These are phyloP conservation scores for Coccinonectria pachysandricola DNA, from an alignment of 2,329 filamentous ascomycete species.

Conservation along the genomic window DNA sequence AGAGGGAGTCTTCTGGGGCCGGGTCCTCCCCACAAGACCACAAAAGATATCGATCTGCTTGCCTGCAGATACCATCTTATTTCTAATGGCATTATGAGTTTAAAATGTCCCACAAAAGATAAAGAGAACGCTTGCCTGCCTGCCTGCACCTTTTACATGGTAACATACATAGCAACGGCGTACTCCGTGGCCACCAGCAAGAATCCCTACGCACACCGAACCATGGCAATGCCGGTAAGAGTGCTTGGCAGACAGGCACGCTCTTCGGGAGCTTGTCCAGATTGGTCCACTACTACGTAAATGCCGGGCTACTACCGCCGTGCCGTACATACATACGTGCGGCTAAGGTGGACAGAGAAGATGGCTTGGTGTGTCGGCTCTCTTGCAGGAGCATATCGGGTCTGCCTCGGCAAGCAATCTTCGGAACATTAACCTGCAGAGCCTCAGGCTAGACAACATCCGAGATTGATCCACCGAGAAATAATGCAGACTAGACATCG, in stretches of 20 bases:
- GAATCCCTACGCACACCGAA: not conserved
- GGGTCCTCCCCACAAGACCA: not conserved
- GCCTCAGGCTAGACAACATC: too few species aligned
- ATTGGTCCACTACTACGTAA: not conserved
- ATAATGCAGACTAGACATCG: too few species aligned
- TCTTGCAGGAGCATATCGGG: too few species aligned
- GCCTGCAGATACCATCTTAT: constrained; percentile 8
- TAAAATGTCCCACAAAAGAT: constrained; percentile 3
- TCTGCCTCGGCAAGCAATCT: too few species aligned
- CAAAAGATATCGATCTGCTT: constrained; percentile 4
- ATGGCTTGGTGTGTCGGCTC: too few species aligned
- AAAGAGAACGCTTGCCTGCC: constrained; percentile 6
- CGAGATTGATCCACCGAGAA: too few species aligned
- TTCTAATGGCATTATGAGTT: constrained; percentile 10
- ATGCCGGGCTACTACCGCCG: not conserved
- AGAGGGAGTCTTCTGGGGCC: not conserved
- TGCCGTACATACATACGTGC: too few species aligned
- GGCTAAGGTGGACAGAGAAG: too few species aligned
- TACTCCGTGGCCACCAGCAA: not conserved
- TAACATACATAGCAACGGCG: constrained; percentile 1
- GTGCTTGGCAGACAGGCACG: not conserved
- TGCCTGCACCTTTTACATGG: not conserved
- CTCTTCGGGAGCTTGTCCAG: not conserved
- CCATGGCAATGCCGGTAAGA: not conserved
- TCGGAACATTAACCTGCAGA: too few species aligned